Conservation (phyloP, 148 eudicot species). For the Silene latifolia region DNA sequence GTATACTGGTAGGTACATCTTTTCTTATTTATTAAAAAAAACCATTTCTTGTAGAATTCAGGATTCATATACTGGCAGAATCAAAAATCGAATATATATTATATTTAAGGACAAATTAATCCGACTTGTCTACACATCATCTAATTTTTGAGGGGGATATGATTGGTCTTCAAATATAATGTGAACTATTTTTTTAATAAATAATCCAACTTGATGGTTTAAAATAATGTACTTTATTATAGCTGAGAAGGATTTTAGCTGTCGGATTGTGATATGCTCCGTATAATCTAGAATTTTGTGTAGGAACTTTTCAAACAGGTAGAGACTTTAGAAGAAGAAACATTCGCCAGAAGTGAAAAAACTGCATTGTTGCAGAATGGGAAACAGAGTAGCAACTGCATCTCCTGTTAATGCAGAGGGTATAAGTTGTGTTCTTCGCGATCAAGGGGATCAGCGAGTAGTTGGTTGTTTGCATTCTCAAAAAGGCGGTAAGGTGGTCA, state of each 20-base stretch:
- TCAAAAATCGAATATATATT: neutral
- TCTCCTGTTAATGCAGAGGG: conserved; percentile 22
- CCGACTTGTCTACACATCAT: conserved; percentile 28
- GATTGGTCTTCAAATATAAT: neutral
- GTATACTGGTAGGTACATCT: neutral
- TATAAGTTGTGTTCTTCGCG: conserved; percentile 24
- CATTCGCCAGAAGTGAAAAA: conserved; percentile 2
- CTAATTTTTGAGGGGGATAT: neutral
- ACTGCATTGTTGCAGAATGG: conserved; percentile 16
- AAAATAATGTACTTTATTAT: conserved; percentile 1
- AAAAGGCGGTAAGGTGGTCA: conserved; percentile 25
- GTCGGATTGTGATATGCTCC: conserved; percentile 7
- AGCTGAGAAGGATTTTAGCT: neutral
- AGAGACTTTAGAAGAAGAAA: conserved; percentile 1
- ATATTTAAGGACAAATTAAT: conserved; percentile 18
- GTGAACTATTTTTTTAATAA: neutral
- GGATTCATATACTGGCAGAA: conserved; percentile 11
- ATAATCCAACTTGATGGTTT: conserved; percentile 17
- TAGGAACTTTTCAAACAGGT: conserved; percentile 17
- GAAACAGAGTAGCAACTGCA: conserved; percentile 19
- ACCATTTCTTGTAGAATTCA: neutral
- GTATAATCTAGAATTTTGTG: neutral
- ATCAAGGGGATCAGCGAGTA: conserved; percentile 12
- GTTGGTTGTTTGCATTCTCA: conserved; percentile 17
- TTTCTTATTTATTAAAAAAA: neutral